Evolutionary conservation across 805 yeast genomes (phyloP).

Genomic region (Saccharomycopsis fibuligera): DNA sequence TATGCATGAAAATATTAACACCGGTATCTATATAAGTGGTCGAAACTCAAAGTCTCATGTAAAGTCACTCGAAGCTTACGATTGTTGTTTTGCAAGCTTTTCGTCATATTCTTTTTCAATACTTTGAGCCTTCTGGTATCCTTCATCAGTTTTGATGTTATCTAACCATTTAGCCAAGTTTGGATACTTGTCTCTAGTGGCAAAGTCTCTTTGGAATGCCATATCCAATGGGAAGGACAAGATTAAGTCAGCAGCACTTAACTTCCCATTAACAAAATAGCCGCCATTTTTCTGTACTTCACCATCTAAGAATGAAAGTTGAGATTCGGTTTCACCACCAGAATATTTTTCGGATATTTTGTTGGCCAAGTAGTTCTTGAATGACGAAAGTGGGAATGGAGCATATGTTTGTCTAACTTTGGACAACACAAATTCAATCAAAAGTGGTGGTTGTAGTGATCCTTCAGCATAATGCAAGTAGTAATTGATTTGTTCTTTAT

Average conservation of each 20-base stretch:
- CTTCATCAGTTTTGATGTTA: slow-evolving; percentile 17
- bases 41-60: too few relatives aligned
- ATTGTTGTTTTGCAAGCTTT: too few relatives aligned
- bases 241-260: slow-evolving; percentile 55
- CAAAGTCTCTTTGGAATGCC: slow-evolving; percentile 23
- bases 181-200: slow-evolving; percentile 25
- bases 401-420: slow-evolving; percentile 35
- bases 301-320: slow-evolving; percentile 37
- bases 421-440: slow-evolving; percentile 31
- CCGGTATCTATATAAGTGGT: too few relatives aligned
- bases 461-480: slow-evolving; percentile 58
- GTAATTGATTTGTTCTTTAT: slow-evolving; percentile 41
- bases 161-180: slow-evolving; percentile 24
- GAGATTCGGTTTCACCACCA: slow-evolving; percentile 37
- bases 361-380: slow-evolving; percentile 38
- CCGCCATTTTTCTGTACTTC: slow-evolving; percentile 31
- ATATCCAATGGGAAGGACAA: slow-evolving; percentile 38
- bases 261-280: slow-evolving; percentile 42
- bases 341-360: slow-evolving; percentile 45
- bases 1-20: too few relatives aligned
- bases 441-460: slow-evolving; percentile 45
- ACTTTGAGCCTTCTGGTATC: neutral
- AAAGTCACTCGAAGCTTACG: too few relatives aligned
- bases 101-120: neutral
- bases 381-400: slow-evolving; percentile 42